phyloP scores from a whole-genome alignment of 441 rosid genomes.

The Theobroma grandiflorum region DNA sequence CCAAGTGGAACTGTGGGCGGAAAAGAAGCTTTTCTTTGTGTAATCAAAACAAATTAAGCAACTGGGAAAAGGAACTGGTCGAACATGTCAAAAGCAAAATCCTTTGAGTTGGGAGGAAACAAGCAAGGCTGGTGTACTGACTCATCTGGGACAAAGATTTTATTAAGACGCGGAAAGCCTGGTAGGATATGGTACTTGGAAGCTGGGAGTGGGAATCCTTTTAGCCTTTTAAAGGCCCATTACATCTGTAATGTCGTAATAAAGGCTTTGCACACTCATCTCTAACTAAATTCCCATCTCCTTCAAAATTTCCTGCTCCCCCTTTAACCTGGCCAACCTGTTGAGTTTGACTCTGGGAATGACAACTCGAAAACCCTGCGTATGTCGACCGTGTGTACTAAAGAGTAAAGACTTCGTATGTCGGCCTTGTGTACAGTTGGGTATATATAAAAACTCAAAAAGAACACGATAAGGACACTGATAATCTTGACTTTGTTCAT shows the following conservation, averaged over 20 bases:
- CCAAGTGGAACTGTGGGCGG: not conserved
- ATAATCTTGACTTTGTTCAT: not conserved
- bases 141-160: not conserved
- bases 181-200: not conserved
- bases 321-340: not conserved
- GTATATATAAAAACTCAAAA: not conserved
- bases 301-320: not conserved
- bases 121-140: not conserved
- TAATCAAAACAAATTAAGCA: not conserved
- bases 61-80: not conserved
- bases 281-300: not conserved
- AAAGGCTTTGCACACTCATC: constrained; percentile 12
- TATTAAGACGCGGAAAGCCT: constrained; percentile 22
- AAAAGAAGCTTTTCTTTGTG: not conserved
- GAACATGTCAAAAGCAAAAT: not conserved
- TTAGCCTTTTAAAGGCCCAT: constrained; percentile 8
- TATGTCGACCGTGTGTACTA: not conserved
- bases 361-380: not conserved
- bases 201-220: constrained; percentile 6
- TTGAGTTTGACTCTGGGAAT: not conserved
- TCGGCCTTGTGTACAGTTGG: not conserved
- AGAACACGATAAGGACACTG: not conserved
- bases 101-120: not conserved
- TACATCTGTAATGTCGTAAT: constrained; percentile 19
- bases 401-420: not conserved